A percentile compares a stretch with the other conserved stretches of the same genome.
These are phyloP conservation scores for Cyclostephanos tholiformis DNA, from an alignment of 108 stramenopile genomes.

Conservation along the genomic window DNA sequence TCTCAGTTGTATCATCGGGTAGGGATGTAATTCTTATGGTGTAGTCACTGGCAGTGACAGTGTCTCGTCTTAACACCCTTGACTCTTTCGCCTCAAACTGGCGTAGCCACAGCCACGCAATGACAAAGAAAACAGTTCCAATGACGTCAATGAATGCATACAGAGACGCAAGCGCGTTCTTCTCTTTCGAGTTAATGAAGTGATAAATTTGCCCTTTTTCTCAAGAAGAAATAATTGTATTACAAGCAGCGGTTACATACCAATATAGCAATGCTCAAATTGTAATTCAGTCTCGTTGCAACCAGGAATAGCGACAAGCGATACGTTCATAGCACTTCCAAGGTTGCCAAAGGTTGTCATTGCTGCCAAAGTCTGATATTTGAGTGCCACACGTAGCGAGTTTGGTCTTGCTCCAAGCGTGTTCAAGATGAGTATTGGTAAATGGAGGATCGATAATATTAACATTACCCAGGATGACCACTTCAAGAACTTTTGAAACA, in stretches of 20 bases:
- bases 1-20: constrained; percentile 58
- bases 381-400: constrained; percentile 1
- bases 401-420: constrained; percentile 30
- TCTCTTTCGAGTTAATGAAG: constrained; percentile 13
- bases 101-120: constrained; percentile 66
- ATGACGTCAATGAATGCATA: constrained; percentile 54
- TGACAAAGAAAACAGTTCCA: constrained; percentile 49
- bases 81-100: constrained; percentile 59
- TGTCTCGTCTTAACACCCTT: constrained; percentile 42
- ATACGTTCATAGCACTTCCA: constrained; percentile 43
- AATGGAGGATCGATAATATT: constrained; percentile 51
- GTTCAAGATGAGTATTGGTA: constrained; percentile 57
- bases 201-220: neutral
- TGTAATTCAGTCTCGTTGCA: constrained; percentile 50
- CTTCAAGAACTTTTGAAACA: constrained; percentile 52
- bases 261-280: constrained; percentile 46
- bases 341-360: constrained; percentile 64
- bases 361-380: constrained; percentile 10
- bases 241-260: constrained; percentile 13
- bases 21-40: constrained; percentile 51
- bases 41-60: constrained; percentile 63
- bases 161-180: constrained; percentile 45
- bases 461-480: constrained; percentile 68
- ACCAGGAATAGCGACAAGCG: constrained; percentile 41
- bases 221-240: neutral